A percentile compares a stretch with the other conserved stretches of the same genome.
Evolutionary conservation across 805 yeast species (phyloP).

Genomic region (Barnettozyma pratensis): DNA sequence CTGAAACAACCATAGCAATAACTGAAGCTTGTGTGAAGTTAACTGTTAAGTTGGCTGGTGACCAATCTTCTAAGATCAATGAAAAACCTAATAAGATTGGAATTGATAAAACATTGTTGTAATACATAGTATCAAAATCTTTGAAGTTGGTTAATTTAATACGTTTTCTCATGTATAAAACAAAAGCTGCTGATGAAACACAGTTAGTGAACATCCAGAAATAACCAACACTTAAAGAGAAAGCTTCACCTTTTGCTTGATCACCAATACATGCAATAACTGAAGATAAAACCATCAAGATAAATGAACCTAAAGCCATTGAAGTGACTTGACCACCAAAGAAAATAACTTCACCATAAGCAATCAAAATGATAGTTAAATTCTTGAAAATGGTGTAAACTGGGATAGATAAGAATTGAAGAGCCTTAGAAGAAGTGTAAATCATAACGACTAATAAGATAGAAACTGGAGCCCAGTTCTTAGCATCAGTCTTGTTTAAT

Average conservation of each 20-base stretch:
- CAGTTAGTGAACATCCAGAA: slow-evolving; percentile 97
- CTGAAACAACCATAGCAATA: slow-evolving; percentile 82
- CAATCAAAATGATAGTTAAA: slow-evolving; percentile 91
- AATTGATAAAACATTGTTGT: slow-evolving; percentile 90
- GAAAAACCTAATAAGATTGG: slow-evolving; percentile 82
- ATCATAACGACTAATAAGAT: slow-evolving; percentile 86
- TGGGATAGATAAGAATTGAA: slow-evolving; percentile 87
- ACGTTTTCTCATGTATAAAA: slow-evolving; percentile 94
- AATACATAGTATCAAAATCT: slow-evolving; percentile 97
- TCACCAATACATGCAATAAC: slow-evolving; percentile 94
- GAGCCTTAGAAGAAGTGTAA: slow-evolving; percentile 93
- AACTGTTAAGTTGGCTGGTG: slow-evolving; percentile 60
- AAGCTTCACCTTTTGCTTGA: slow-evolving; percentile 29
- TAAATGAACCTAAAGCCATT: slow-evolving; percentile 84
- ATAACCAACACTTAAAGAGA: slow-evolving; percentile 67
- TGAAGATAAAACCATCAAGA: slow-evolving; percentile 92
- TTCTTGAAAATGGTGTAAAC: slow-evolving; percentile 98
- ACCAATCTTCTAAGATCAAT: slow-evolving; percentile 88
- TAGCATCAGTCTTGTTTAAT: slow-evolving; percentile 81
- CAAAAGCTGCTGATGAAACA: slow-evolving; percentile 89
- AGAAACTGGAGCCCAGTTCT: slow-evolving; percentile 94
- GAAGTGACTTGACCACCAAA: slow-evolving; percentile 89
- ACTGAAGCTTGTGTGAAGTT: slow-evolving; percentile 77
- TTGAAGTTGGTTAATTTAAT: slow-evolving; percentile 94
- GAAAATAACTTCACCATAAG: slow-evolving; percentile 97